phyloP scores from a whole-genome alignment of 495 filamentous ascomycete species.

The Aspergillus homomorphus region DNA sequence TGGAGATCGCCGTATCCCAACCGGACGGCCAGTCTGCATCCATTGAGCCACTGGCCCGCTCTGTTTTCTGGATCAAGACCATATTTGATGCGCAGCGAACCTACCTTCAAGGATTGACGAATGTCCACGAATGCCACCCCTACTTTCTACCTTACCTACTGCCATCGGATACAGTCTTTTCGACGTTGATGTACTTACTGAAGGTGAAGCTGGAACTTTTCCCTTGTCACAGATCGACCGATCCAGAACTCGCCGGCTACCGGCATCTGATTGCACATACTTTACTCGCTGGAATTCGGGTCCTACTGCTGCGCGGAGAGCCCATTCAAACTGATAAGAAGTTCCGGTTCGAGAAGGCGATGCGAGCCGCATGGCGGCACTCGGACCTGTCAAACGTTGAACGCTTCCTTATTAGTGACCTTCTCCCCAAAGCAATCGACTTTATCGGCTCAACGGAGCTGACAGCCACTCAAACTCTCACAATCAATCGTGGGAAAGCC shows the following conservation, averaged over 20 bases:
- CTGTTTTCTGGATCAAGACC: constrained; percentile 28
- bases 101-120: constrained; percentile 22
- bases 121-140: constrained; percentile 17
- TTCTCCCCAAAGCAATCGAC: constrained; percentile 21
- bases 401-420: constrained; percentile 21
- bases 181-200: constrained; percentile 27
- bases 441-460: constrained; percentile 18
- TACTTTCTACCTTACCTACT: constrained; percentile 22
- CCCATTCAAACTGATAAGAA: constrained; percentile 18
- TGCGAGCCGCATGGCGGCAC: constrained; percentile 25
- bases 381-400: constrained; percentile 22
- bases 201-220: constrained; percentile 26
- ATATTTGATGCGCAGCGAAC: constrained; percentile 31
- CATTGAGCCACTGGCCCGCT: constrained; percentile 21
- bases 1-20: constrained; percentile 19
- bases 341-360: constrained; percentile 24
- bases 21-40: constrained; percentile 16
- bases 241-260: constrained; percentile 16
- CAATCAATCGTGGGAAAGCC: constrained; percentile 6
- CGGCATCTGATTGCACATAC: constrained; percentile 22
- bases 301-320: constrained; percentile 24
- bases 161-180: constrained; percentile 21
- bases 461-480: constrained; percentile 5
- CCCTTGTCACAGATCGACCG: constrained; percentile 14
- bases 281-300: constrained; percentile 23